phyloP scores from a whole-genome alignment of 441 rosid genomes.

The Gossypium laxum region DNA sequence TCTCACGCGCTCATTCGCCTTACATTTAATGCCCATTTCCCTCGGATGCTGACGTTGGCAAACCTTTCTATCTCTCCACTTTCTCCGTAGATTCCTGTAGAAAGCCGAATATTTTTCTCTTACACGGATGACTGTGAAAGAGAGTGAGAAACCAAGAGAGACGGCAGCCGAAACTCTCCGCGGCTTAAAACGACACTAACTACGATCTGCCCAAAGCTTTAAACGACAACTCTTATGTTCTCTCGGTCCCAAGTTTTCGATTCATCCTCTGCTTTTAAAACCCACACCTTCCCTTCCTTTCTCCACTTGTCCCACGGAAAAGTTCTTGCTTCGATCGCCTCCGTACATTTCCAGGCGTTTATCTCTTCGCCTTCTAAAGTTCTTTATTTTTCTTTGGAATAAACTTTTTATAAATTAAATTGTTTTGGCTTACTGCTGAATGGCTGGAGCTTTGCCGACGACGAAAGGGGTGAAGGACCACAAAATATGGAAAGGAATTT shows the following conservation, averaged over 20 bases:
- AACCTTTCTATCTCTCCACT: not conserved
- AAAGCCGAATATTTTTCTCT: not conserved
- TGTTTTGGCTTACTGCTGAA: slow-evolving; percentile 20
- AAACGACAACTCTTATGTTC: not conserved
- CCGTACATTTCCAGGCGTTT: slow-evolving; percentile 3
- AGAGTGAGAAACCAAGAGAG: not conserved
- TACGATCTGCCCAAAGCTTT: slow-evolving; percentile 16
- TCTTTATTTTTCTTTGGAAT: not conserved
- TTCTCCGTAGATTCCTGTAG: not conserved
- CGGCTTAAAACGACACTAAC: slow-evolving; percentile 16
- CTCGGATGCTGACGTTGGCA: not conserved
- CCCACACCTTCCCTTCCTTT: not conserved
- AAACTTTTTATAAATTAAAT: not conserved
- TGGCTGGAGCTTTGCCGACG: slow-evolving; percentile 39
- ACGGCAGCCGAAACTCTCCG: slow-evolving; percentile 19
- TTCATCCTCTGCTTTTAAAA: not conserved
- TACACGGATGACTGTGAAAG: not conserved
- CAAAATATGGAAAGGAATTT: slow-evolving; percentile 61
- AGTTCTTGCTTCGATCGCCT: not conserved
- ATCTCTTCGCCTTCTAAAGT: not conserved
- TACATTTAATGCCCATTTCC: not conserved
- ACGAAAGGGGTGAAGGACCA: slow-evolving; percentile 31
- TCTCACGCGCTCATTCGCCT: slow-evolving; percentile 1
- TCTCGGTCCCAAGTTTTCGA: not conserved
- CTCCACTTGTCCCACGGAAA: not conserved